phyloP scores from a whole-genome alignment of 2,329 filamentous ascomycete genomes.

The Colletotrichum incanum region DNA sequence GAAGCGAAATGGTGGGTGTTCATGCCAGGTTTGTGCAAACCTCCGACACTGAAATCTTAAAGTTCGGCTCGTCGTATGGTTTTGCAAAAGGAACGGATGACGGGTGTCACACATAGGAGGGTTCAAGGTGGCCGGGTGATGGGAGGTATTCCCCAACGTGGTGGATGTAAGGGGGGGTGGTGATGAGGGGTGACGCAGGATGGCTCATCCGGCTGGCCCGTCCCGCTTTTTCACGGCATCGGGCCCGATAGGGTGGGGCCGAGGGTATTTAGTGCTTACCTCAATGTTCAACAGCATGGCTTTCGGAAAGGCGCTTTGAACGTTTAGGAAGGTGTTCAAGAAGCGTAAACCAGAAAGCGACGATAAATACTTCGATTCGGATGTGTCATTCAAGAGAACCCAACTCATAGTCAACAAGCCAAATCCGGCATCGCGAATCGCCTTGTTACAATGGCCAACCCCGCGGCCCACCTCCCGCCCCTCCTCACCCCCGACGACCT shows the following conservation, averaged over 20 bases:
- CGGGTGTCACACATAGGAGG: not conserved
- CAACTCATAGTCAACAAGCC: not conserved
- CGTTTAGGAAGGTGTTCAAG: not conserved
- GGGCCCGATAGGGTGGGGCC: conserved; percentile 1
- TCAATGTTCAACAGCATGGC: not conserved
- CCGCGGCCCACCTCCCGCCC: conserved; percentile 20
- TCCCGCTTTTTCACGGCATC: not conserved
- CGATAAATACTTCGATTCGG: not conserved
- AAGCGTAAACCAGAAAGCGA: not conserved
- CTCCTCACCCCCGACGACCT: conserved; percentile 20
- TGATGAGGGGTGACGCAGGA: not conserved
- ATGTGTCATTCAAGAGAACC: not conserved
- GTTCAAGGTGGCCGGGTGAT: not conserved
- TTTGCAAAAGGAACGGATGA: not conserved
- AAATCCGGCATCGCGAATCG: no score
- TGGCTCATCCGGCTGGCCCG: not conserved
- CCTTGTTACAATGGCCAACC: not conserved
- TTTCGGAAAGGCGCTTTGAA: not conserved
- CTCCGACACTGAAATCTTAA: not conserved
- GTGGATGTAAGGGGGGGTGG: not conserved
- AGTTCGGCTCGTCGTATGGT: not conserved
- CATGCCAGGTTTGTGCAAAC: not conserved
- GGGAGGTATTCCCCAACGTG: not conserved
- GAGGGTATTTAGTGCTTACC: not conserved
- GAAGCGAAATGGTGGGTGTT: not conserved